phyloP scores from a whole-genome alignment of 768 basidiomycete species.

The Gelatoporia subvermispora region DNA sequence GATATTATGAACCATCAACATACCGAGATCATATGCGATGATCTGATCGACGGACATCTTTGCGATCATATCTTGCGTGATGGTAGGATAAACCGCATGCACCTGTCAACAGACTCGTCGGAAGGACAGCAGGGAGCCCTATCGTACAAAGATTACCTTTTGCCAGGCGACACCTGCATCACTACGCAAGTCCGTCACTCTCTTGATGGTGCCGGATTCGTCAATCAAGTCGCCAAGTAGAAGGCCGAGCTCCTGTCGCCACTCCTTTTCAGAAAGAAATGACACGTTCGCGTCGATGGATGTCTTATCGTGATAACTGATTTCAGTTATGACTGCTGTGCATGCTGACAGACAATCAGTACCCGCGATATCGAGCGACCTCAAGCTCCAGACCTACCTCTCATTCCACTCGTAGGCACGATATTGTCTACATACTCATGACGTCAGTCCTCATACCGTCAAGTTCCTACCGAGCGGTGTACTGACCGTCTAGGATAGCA shows the following conservation, averaged over 20 bases:
- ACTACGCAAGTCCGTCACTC: conserved; percentile 49
- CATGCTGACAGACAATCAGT: conserved; percentile 39
- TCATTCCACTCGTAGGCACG: conserved; percentile 64
- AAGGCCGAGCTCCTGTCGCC: conserved; percentile 51
- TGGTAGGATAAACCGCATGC: conserved; percentile 55
- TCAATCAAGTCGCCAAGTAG: conserved; percentile 55
- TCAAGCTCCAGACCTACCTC: conserved; percentile 33
- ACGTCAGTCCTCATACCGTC: neutral
- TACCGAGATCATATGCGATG: conserved; percentile 42
- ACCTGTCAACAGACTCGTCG: conserved; percentile 32
- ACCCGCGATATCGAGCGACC: neutral
- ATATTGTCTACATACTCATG: conserved; percentile 41
- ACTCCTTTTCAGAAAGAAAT: conserved; percentile 51
- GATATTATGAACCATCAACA: neutral
- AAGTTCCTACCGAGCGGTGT: neutral
- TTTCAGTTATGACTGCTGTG: conserved; percentile 62
- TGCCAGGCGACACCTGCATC: conserved; percentile 61
- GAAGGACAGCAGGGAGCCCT: neutral
- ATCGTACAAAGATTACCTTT: conserved; percentile 35
- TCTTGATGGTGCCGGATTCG: conserved; percentile 50
- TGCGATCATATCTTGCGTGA: conserved; percentile 43
- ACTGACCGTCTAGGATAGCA: conserved; percentile 51
- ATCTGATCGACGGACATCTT: conserved; percentile 49
- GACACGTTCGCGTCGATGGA: conserved; percentile 58
- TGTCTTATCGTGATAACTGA: conserved; percentile 47